These are phyloP conservation scores for Perilla frutescens DNA, from an alignment of 257 asterid species.

Conservation along the genomic window DNA sequence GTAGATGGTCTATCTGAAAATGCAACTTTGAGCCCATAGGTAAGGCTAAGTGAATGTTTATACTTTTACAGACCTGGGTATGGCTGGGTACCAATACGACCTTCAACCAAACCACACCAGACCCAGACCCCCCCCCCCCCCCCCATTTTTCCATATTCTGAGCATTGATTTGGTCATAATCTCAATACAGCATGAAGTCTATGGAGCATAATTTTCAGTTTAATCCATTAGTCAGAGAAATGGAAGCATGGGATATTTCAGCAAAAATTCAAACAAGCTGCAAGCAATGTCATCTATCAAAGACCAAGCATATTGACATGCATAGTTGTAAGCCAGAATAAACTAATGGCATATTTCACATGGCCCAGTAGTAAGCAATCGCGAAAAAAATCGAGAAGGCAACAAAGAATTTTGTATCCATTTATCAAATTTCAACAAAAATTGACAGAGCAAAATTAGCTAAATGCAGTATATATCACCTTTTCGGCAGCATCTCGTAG, in stretches of 20 bases:
- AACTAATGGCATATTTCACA: background rate
- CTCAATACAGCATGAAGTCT: too few species aligned
- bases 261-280: background rate
- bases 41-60: background rate
- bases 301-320: background rate
- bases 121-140: too few species aligned
- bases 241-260: too few species aligned
- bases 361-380: background rate
- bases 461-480: slow-evolving; percentile 47
- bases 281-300: background rate
- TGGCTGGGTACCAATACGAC: too few species aligned
- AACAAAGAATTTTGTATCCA: background rate
- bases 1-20: background rate
- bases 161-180: too few species aligned
- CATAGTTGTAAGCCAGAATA: background rate
- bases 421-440: slow-evolving; percentile 23
- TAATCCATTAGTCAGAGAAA: too few species aligned
- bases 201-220: too few species aligned
- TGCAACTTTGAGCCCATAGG: background rate
- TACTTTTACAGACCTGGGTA: too few species aligned
- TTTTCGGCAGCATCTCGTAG: slow-evolving; percentile 77
- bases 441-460: slow-evolving; percentile 11
- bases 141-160: too few species aligned
- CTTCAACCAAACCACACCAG: too few species aligned
- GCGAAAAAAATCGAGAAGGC: background rate